Evolutionary conservation across 1,284 basidiomycete species (phyloP).

Genomic region (Austroboletus niveus): DNA sequence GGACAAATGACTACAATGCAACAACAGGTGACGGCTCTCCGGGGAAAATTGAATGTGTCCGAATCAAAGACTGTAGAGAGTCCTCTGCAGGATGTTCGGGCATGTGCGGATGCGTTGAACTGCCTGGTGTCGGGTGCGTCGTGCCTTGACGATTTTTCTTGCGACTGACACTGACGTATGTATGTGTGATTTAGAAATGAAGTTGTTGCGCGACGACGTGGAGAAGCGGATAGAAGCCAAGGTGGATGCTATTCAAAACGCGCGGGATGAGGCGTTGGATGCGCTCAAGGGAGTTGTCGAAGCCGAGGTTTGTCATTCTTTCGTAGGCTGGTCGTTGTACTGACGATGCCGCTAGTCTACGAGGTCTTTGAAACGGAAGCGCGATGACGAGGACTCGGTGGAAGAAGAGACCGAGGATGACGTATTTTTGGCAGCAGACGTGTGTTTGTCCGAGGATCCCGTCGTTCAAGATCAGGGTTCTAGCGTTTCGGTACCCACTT

Average conservation of each 20-base stretch:
- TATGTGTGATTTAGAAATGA: slow-evolving; percentile 30
- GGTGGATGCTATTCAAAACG: slow-evolving; percentile 28
- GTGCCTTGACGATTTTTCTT: neutral
- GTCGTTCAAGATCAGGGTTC: too few species aligned
- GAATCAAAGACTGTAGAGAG: slow-evolving; percentile 10
- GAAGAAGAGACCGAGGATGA: slow-evolving; percentile 8
- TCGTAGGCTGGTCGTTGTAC: neutral
- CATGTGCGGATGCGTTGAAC: slow-evolving; percentile 27
- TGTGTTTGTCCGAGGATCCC: neutral
- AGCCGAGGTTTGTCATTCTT: slow-evolving; percentile 14
- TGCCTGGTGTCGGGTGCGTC: slow-evolving; percentile 32
- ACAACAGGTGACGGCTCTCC: slow-evolving; percentile 37
- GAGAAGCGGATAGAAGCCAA: slow-evolving; percentile 33
- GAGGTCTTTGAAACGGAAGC: slow-evolving; percentile 30
- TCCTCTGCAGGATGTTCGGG: slow-evolving; percentile 26
- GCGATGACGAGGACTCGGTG: slow-evolving; percentile 12
- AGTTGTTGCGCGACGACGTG: slow-evolving; percentile 31
- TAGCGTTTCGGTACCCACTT: too few species aligned
- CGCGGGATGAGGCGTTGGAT: slow-evolving; percentile 31
- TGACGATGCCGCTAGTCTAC: slow-evolving; percentile 16
- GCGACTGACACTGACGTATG: slow-evolving; percentile 8
- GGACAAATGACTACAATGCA: slow-evolving; percentile 21
- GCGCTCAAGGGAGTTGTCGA: slow-evolving; percentile 20
- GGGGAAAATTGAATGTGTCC: slow-evolving; percentile 29
- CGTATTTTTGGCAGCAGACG: neutral